A percentile compares a stretch with the other conserved stretches of the same genome.
Conservation (phyloP, 2,329 filamentous ascomycete genomes). For the Periglandula ipomoeae region DNA sequence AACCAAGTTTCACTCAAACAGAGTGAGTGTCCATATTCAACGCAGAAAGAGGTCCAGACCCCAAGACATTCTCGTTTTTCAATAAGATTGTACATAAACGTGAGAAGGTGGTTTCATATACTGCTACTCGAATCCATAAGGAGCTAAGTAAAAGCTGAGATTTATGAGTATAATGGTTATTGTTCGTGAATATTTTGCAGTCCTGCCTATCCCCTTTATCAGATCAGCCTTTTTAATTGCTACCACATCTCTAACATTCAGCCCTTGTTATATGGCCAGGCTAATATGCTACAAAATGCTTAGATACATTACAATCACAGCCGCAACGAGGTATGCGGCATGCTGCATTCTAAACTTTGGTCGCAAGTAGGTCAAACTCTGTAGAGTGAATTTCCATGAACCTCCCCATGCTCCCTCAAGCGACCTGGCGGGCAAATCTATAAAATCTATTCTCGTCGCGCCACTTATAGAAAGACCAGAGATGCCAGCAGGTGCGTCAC, state of each 20-base stretch:
- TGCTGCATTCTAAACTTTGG: background rate
- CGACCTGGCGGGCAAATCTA: background rate
- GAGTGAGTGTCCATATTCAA: no score
- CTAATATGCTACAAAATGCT: background rate
- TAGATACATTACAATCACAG: background rate
- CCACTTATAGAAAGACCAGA: constrained; percentile 4
- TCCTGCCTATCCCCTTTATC: background rate
- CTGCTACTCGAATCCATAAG: background rate
- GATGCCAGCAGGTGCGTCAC: constrained; percentile 10
- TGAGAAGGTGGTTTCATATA: background rate
- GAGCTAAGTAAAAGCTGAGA: background rate
- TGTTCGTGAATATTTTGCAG: background rate
- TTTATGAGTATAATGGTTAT: background rate
- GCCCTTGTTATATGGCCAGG: background rate
- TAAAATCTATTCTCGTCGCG: background rate
- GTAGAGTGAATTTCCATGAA: constrained; percentile 1
- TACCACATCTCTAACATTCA: background rate
- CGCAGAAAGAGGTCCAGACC: no score
- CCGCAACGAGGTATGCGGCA: background rate
- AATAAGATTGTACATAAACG: no score
- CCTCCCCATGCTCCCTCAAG: constrained; percentile 2
- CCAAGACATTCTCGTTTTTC: no score
- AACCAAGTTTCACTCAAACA: no score
- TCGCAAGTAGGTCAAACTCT: background rate
- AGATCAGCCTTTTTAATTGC: background rate